Evolutionary conservation across 148 eudicot species (phyloP).

Genomic region (Fagopyrum esculentum): DNA sequence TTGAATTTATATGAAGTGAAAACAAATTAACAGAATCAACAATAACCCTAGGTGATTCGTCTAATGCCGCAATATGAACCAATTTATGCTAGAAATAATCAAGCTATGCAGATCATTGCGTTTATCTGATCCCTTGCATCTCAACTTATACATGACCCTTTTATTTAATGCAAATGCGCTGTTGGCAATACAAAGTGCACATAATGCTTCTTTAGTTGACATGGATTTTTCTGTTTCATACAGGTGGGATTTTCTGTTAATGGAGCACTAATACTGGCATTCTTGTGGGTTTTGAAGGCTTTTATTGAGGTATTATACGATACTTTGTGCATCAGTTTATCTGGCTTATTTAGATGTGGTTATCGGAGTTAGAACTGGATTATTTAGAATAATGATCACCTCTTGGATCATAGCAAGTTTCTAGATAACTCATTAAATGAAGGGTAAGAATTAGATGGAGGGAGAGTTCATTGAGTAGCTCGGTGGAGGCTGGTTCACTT

Average conservation of each 20-base stretch:
- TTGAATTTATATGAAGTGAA: too few relatives aligned
- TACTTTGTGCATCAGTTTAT: neutral
- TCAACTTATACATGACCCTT: neutral
- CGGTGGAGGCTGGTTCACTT: neutral
- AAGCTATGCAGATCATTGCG: neutral
- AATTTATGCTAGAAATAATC: neutral
- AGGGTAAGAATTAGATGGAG: neutral
- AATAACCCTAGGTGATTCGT: neutral
- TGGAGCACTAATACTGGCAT: constrained; percentile 74
- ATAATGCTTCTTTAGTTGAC: neutral
- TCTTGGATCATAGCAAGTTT: neutral
- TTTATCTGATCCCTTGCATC: neutral
- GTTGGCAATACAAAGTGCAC: neutral
- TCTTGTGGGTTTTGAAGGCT: constrained; percentile 92
- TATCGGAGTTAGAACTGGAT: neutral
- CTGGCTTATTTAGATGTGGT: neutral
- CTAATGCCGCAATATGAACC: neutral
- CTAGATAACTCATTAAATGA: neutral
- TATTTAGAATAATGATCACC: neutral
- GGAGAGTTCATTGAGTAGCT: neutral
- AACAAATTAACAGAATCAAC: neutral
- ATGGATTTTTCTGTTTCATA: constrained; percentile 9
- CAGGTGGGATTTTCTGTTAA: constrained; percentile 93
- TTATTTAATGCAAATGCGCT: neutral
- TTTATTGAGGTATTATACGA: constrained; percentile 67